Evolutionary conservation across 2,329 filamentous ascomycete genomes (phyloP), one percentile per base, ranked within the genome.

Genomic region (Verticillium nonalfalfae): DNA sequence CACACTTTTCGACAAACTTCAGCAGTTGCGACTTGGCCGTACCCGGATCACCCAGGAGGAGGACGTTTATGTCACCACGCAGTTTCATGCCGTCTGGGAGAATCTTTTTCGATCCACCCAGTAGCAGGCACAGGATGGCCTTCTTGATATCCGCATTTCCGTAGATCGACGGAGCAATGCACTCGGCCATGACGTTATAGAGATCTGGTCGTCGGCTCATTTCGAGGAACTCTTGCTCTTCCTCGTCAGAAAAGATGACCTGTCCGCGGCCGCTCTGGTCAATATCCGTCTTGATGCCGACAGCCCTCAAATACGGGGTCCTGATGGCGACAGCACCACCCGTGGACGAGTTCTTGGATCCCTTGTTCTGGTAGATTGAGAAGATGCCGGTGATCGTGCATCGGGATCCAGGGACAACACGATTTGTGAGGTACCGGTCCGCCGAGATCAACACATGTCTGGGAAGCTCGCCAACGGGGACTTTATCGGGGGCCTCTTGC

Each of bases 331-430:
- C 93, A 1, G 95, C 95, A 1, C 89, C 89, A 59, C 87, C 88
- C 1, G 84, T 86, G 18, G 83, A 85, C 4, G 85, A 86, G 68
- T 89, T 90, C 75, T 93, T 96, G 52, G 86, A 89, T 50, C 89
- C 90, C 75, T 98, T 98, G 68, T 89, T 90, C 74, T 97, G 92
- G 75, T 97, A 99, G 71, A 98, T 98, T 35, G 94, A 97, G 79
- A 97, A 99, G 38, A 99, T 92, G 21, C 95, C 95, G 85, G 95
- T 98, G 18, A 99, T 84, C 2, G 93, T 96, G 74, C 95, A 99
- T 73, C 94, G 85, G 58, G 94, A 96, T 35, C 95, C 95, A 6
- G 95, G 95, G 3, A 99, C 93, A 3, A 99, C 95, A 59, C 93
- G 87, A 73, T 99, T 99, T 11, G 94, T 95, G 56, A 99, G 81